Conservation (phyloP, 2,329 filamentous ascomycete genomes). For the Coniochaeta sp. region DNA sequence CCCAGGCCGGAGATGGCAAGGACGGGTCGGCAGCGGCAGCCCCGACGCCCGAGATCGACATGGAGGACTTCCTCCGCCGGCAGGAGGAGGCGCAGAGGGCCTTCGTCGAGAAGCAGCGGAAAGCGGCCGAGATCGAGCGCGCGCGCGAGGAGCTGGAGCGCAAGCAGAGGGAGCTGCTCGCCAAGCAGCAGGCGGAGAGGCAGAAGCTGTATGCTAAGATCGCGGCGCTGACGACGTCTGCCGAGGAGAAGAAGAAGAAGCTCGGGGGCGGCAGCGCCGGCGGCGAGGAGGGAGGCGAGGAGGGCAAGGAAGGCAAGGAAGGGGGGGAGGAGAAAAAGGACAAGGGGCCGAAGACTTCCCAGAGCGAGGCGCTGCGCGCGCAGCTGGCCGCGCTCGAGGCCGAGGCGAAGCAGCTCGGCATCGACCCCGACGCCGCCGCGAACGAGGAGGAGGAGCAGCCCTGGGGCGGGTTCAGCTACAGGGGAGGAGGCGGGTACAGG, state of each 20-base stretch:
- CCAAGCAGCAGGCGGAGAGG: conserved; percentile 58
- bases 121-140: conserved; percentile 55
- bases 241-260: no score
- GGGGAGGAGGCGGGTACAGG: conserved; percentile 2
- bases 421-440: conserved; percentile 48
- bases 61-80: conserved; percentile 59
- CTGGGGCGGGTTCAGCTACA: conserved; percentile 13
- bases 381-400: conserved; percentile 67
- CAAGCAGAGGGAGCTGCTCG: conserved; percentile 53
- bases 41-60: conserved; percentile 45
- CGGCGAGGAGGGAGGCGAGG: conserved; percentile 12
- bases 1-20: not conserved
- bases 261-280: no score
- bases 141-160: conserved; percentile 58
- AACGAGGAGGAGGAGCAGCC: conserved; percentile 36
- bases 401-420: conserved; percentile 62
- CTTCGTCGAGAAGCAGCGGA: conserved; percentile 58
- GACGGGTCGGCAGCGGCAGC: conserved; percentile 11
- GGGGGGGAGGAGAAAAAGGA: conserved; percentile 8
- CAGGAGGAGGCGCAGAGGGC: conserved; percentile 67
- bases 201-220: conserved; percentile 55
- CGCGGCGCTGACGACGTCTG: conserved; percentile 35
- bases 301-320: conserved; percentile 7
- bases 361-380: conserved; percentile 60
- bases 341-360: conserved; percentile 27